Percentiles rank a stretch among this genome's conserved stretches.
These are phyloP conservation scores for Drosera spatulata DNA, from an alignment of 179 eudicot species.

Conservation along the genomic window DNA sequence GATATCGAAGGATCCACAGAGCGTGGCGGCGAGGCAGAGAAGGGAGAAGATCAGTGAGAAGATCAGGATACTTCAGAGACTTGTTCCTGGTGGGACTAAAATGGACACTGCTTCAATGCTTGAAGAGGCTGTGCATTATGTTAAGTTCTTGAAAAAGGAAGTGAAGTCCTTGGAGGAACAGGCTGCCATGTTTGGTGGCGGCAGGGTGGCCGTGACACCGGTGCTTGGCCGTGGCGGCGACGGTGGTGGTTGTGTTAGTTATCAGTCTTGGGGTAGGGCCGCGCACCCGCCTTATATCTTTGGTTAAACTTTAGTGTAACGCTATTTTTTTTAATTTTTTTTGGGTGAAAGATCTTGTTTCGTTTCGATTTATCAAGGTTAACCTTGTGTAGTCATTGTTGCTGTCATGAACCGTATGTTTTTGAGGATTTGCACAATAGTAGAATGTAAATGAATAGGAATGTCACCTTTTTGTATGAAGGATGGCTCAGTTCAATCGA, in stretches of 20 bases:
- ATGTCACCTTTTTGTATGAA: no score
- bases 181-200: not conserved
- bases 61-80: constrained; percentile 34
- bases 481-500: no score
- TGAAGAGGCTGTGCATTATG: constrained; percentile 43
- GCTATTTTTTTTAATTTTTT: no score
- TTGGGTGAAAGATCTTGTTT: no score
- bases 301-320: not conserved
- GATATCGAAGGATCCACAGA: constrained; percentile 44
- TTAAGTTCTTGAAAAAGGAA: constrained; percentile 23
- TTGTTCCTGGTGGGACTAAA: constrained; percentile 6
- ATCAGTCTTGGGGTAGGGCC: not conserved
- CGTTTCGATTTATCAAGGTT: no score
- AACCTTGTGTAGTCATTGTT: no score
- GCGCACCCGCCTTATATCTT: not conserved
- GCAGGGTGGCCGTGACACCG: not conserved
- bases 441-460: no score
- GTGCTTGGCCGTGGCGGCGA: not conserved
- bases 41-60: constrained; percentile 38
- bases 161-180: constrained; percentile 2
- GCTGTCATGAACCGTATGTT: no score
- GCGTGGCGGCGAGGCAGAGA: constrained; percentile 42
- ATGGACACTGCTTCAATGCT: constrained; percentile 50
- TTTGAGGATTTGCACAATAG: no score
- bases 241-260: not conserved